Conservation (phyloP, 2,329 filamentous ascomycete genomes). For the Tricladium varicosporioides region DNA sequence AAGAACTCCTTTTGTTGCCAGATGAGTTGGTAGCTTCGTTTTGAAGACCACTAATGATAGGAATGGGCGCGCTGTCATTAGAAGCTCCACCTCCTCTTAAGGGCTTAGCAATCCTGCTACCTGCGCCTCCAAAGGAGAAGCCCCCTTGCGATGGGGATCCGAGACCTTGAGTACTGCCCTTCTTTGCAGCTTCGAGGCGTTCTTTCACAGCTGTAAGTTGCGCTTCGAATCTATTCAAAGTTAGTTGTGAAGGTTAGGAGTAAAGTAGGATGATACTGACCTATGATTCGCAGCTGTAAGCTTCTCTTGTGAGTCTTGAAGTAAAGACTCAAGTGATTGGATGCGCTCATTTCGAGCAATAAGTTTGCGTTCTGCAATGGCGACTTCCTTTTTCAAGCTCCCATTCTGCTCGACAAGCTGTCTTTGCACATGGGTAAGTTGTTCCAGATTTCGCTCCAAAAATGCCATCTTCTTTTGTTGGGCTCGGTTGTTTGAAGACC, state of each 20-base stretch:
- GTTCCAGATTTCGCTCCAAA: conserved; percentile 95
- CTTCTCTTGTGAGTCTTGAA: conserved; percentile 98
- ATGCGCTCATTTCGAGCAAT: conserved; percentile 97
- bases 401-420: conserved; percentile 98
- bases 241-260: conserved; percentile 19
- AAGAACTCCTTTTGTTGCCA: conserved; percentile 33
- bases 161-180: conserved; percentile 82
- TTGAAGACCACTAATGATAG: conserved; percentile 57
- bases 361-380: conserved; percentile 95
- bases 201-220: conserved; percentile 98
- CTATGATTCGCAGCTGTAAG: conserved; percentile 95
- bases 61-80: conserved; percentile 43
- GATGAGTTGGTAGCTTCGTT: conserved; percentile 42
- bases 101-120: conserved; percentile 68
- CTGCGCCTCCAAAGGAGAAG: conserved; percentile 68
- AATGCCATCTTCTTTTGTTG: conserved; percentile 99
- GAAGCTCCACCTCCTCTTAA: conserved; percentile 61
- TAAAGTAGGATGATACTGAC: conserved; percentile 52
- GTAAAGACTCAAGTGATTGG: conserved; percentile 83
- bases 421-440: conserved; percentile 93
- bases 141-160: conserved; percentile 60
- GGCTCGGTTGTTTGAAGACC: conserved; percentile 94
- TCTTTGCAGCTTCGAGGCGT: conserved; percentile 91
- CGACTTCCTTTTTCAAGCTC: conserved; percentile 96
- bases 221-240: conserved; percentile 75